Percentiles rank a stretch among this genome's conserved stretches.
Evolutionary conservation across 1,284 basidiomycete species (phyloP).

Genomic region (Moniliophthora roreri): DNA sequence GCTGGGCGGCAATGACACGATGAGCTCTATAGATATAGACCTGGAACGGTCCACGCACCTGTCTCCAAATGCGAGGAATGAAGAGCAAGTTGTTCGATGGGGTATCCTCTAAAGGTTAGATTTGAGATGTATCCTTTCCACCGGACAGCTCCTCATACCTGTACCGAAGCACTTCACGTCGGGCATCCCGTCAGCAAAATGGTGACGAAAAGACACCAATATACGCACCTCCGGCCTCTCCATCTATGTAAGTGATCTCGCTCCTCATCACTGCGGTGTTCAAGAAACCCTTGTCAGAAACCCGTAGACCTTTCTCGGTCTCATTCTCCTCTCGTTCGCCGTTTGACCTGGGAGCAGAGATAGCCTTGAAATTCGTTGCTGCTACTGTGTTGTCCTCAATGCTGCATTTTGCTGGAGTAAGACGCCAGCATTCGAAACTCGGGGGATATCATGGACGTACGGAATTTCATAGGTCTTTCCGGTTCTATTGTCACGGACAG

Average conservation of each 20-base stretch:
- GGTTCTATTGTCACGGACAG: constrained; percentile 82
- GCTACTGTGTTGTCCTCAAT: constrained; percentile 75
- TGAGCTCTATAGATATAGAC: neutral
- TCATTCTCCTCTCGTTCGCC: constrained; percentile 82
- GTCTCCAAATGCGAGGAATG: constrained; percentile 80
- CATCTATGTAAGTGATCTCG: constrained; percentile 86
- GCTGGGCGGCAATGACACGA: constrained; percentile 31
- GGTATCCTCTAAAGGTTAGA: constrained; percentile 69
- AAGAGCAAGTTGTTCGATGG: constrained; percentile 85
- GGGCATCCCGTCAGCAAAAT: neutral
- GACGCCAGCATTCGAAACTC: neutral
- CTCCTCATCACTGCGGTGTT: constrained; percentile 86
- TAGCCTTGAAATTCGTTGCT: constrained; percentile 80
- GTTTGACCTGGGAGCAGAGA: constrained; percentile 54
- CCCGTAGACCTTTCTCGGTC: constrained; percentile 73
- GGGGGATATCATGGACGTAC: constrained; percentile 42
- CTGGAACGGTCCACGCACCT: constrained; percentile 24
- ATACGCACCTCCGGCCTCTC: constrained; percentile 69
- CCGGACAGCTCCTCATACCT: constrained; percentile 39
- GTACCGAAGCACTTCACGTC: constrained; percentile 64
- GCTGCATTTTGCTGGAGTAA: constrained; percentile 34
- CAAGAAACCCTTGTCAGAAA: constrained; percentile 79
- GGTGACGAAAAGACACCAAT: neutral
- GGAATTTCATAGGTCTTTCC: constrained; percentile 75
- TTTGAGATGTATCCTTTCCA: neutral